A percentile compares a stretch with the other conserved stretches of the same genome.
phyloP scores from a whole-genome alignment of 371 early-diverging fungal species.

The Mucor piriformis region DNA sequence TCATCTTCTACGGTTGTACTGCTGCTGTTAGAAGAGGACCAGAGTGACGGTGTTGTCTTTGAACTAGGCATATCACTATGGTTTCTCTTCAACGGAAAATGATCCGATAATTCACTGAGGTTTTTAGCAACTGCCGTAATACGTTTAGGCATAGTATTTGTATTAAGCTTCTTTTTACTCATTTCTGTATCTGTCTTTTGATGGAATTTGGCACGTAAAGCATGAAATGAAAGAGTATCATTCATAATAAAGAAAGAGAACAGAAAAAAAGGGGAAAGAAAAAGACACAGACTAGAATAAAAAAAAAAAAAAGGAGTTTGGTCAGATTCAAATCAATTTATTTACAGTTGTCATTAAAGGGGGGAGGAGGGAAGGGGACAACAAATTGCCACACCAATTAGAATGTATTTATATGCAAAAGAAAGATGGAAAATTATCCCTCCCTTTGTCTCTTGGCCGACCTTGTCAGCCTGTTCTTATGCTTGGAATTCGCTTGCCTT shows the following conservation, averaged over 20 bases:
- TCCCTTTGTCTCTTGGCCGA: neutral
- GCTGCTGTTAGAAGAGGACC: slow-evolving; percentile 11
- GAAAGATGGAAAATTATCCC: neutral
- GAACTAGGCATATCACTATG: slow-evolving; percentile 2
- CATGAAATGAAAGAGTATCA: slow-evolving; percentile 14
- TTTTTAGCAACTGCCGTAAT: slow-evolving; percentile 9
- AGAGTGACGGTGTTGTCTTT: slow-evolving; percentile 12
- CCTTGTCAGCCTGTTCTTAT: neutral
- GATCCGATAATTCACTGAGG: slow-evolving; percentile 15
- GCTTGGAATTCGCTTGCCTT: neutral
- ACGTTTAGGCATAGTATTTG: slow-evolving; percentile 8
- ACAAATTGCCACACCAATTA: neutral
- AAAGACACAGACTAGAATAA: neutral
- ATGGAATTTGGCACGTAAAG: slow-evolving; percentile 19
- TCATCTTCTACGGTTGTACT: slow-evolving; percentile 7
- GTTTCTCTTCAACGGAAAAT: slow-evolving; percentile 7
- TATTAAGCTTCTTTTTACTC: neutral
- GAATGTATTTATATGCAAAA: neutral
- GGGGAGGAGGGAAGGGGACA: no score
- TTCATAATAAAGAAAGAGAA: neutral
- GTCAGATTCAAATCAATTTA: neutral
- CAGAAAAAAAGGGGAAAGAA: neutral
- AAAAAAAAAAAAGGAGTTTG: neutral
- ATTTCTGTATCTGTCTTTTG: neutral
- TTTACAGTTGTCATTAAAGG: neutral